These are phyloP conservation scores for Sphaerosporella brunnea DNA, from an alignment of 495 filamentous ascomycete genomes.

Conservation along the genomic window DNA sequence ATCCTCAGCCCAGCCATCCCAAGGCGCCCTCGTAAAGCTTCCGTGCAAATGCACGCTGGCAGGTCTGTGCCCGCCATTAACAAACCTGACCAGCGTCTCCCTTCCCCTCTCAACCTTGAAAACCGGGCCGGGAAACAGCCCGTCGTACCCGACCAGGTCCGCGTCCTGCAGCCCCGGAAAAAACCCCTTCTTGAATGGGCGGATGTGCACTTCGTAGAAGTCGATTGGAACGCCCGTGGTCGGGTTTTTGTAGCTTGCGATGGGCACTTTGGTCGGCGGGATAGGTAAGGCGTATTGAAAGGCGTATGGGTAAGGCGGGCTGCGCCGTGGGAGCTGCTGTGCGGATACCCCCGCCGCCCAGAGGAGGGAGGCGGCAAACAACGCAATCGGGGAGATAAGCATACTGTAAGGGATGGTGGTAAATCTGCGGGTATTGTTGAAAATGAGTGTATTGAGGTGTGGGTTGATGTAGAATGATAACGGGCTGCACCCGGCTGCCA, in stretches of 20 bases:
- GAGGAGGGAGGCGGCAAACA: background rate
- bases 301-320: background rate
- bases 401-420: background rate
- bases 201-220: constrained; percentile 34
- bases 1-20: constrained; percentile 40
- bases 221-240: constrained; percentile 16
- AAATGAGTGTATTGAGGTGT: too few relatives aligned
- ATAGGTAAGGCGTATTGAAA: constrained; percentile 5
- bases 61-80: constrained; percentile 27
- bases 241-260: constrained; percentile 18
- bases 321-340: background rate
- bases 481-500: background rate
- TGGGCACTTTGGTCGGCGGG: constrained; percentile 2
- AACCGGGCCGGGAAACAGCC: constrained; percentile 35
- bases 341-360: background rate
- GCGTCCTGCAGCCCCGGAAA: constrained; percentile 28
- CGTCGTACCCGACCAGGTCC: constrained; percentile 36
- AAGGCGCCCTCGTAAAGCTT: constrained; percentile 28
- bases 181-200: constrained; percentile 29
- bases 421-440: background rate
- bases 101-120: constrained; percentile 29
- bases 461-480: background rate
- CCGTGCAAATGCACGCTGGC: constrained; percentile 36
- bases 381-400: background rate
- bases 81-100: constrained; percentile 33